phyloP scores from a whole-genome alignment of 805 yeast species.

The Saturnispora mendoncae region DNA sequence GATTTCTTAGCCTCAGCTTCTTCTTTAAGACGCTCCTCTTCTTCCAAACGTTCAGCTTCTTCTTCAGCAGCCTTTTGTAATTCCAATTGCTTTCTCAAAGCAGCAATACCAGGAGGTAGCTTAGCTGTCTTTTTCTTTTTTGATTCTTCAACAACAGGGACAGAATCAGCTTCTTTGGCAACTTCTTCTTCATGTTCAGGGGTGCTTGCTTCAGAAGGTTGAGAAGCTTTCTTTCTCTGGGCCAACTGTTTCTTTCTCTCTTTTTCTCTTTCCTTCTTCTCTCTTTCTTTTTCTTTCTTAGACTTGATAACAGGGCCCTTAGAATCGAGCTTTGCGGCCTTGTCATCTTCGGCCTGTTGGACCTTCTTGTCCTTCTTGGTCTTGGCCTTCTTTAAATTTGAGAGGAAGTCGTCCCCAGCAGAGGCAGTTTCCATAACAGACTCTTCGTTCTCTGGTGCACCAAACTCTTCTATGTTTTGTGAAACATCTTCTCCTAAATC shows the following conservation, averaged over 20 bases:
- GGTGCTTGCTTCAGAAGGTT: conserved; percentile 13
- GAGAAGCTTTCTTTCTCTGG: conserved; percentile 65
- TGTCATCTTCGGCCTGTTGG: conserved; percentile 48
- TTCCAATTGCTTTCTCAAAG: conserved; percentile 82
- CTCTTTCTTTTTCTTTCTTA: conserved; percentile 91
- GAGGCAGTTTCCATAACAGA: conserved; percentile 25
- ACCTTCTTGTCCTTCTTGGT: conserved; percentile 65
- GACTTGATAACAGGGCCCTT: conserved; percentile 68
- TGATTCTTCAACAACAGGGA: conserved; percentile 24
- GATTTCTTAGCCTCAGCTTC: conserved; percentile 45
- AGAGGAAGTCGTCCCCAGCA: conserved; percentile 53
- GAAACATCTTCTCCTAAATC: conserved; percentile 40
- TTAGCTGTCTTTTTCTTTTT: conserved; percentile 58
- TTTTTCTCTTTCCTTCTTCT: conserved; percentile 88
- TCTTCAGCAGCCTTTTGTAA: conserved; percentile 82
- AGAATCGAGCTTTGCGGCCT: conserved; percentile 24
- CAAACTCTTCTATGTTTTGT: conserved; percentile 40
- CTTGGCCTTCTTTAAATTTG: conserved; percentile 73
- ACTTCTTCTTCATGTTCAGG: conserved; percentile 35
- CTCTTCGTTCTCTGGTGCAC: conserved; percentile 19
- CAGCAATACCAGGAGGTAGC: conserved; percentile 86
- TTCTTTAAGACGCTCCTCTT: conserved; percentile 47
- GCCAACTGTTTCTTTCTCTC: conserved; percentile 86
- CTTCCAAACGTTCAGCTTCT: conserved; percentile 63
- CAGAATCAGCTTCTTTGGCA: conserved; percentile 29